phyloP scores from a whole-genome alignment of 1,284 basidiomycete genomes.

The Ganoderma lingzhi region DNA sequence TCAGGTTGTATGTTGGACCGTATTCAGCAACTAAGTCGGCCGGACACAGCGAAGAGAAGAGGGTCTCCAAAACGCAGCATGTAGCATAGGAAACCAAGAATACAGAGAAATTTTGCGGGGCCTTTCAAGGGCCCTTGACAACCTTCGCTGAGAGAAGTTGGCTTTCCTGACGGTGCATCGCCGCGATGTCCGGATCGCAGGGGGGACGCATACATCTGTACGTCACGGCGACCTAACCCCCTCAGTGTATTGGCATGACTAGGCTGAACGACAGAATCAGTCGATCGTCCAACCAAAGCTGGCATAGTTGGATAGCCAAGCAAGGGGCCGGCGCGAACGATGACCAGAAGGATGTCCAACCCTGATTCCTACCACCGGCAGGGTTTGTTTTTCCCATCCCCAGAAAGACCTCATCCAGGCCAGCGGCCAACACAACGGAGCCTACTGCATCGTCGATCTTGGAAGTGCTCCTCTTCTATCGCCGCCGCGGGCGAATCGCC shows the following conservation, averaged over 20 bases:
- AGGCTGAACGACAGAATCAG: background rate
- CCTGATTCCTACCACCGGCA: background rate
- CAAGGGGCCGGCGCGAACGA: background rate
- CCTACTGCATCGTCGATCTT: background rate
- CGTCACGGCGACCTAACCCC: background rate
- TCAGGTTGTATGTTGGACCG: background rate
- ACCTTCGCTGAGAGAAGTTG: background rate
- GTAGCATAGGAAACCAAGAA: background rate
- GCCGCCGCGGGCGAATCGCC: slow-evolving; percentile 3
- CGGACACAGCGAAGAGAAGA: background rate
- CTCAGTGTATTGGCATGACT: background rate
- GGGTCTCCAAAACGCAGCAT: background rate
- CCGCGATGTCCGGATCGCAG: slow-evolving; percentile 1
- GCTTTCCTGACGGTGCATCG: background rate
- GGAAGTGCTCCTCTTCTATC: background rate
- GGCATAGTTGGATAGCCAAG: background rate
- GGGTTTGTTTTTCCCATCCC: background rate
- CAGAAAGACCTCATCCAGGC: background rate
- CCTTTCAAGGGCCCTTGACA: slow-evolving; percentile 3
- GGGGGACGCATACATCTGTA: background rate
- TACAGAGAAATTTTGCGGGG: background rate
- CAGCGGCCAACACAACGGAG: slow-evolving; percentile 5
- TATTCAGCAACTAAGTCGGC: background rate
- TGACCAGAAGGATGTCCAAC: background rate
- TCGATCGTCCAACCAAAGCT: background rate